A percentile compares a stretch with the other conserved stretches of the same genome.
Evolutionary conservation across 2,329 filamentous ascomycete genomes (phyloP).

Genomic region (Fusarium sp.): DNA sequence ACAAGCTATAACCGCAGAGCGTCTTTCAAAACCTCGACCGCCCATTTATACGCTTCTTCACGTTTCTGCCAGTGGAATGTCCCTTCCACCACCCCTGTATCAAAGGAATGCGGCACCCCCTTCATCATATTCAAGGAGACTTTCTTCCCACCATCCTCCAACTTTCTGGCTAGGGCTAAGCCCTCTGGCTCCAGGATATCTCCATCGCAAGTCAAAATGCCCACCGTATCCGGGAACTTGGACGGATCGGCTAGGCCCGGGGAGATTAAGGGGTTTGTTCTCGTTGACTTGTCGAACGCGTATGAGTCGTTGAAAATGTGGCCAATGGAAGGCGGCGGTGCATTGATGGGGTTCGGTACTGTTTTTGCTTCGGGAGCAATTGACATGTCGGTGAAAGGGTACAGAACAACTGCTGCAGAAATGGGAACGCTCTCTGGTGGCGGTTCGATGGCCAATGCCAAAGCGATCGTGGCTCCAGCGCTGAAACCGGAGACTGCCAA

Average conservation of each 20-base stretch:
- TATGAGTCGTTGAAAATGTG: constrained; percentile 20
- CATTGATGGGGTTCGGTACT: constrained; percentile 10
- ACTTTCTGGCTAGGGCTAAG: constrained; percentile 2
- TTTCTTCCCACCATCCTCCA: constrained; percentile 10
- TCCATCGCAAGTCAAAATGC: constrained; percentile 24
- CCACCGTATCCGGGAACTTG: constrained; percentile 8
- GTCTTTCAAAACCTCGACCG: constrained; percentile 6
- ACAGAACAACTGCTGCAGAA: constrained; percentile 5
- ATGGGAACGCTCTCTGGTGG: constrained; percentile 1
- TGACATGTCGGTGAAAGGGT: constrained; percentile 10
- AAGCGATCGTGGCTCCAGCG: constrained; percentile 11
- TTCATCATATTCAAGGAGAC: constrained; percentile 10
- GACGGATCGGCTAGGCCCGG: constrained; percentile 7
- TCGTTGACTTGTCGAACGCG: not conserved
- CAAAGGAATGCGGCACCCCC: constrained; percentile 15
- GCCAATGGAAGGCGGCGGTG: not conserved
- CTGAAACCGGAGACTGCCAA: constrained; percentile 22
- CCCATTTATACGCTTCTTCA: constrained; percentile 1
- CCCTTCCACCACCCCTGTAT: constrained; percentile 6
- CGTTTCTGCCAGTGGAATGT: constrained; percentile 16
- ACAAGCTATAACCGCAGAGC: not conserved
- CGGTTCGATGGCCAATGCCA: constrained; percentile 1
- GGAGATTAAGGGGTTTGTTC: constrained; percentile 15
- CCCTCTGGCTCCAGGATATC: constrained; percentile 19
- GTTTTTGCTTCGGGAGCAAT: constrained; percentile 8